These are phyloP conservation scores for Cutaneotrichosporon cutaneum DNA, from an alignment of 1,284 basidiomycete genomes.

Conservation along the genomic window DNA sequence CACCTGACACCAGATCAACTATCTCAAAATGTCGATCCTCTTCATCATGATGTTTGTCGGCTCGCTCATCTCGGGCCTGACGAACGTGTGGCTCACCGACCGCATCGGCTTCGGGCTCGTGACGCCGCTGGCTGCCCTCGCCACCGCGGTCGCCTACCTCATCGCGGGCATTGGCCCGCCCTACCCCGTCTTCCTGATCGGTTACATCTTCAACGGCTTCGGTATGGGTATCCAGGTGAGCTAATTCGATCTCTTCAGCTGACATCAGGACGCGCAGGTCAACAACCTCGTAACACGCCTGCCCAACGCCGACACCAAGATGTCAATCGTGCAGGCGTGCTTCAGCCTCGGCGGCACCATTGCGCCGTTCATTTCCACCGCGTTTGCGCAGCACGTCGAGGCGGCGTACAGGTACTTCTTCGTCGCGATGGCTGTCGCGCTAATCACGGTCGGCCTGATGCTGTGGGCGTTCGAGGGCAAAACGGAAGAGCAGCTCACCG, in stretches of 20 bases:
- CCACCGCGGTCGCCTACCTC: constrained; percentile 11
- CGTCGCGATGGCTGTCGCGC: constrained; percentile 20
- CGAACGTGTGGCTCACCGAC: constrained; percentile 61
- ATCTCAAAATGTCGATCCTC: constrained; percentile 23
- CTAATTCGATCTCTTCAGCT: background rate
- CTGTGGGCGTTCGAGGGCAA: constrained; percentile 22
- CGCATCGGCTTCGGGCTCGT: constrained; percentile 64
- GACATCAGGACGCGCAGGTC: constrained; percentile 22
- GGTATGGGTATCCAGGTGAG: constrained; percentile 16
- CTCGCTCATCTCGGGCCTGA: constrained; percentile 12
- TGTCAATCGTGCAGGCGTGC: constrained; percentile 27
- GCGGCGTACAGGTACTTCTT: constrained; percentile 22
- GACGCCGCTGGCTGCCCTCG: constrained; percentile 17
- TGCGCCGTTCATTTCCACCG: constrained; percentile 64
- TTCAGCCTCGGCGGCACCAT: constrained; percentile 61
- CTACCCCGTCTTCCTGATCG: constrained; percentile 18
- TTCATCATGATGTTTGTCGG: constrained; percentile 19
- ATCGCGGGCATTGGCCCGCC: constrained; percentile 18
- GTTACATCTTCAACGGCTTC: constrained; percentile 20
- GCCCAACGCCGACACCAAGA: constrained; percentile 21
- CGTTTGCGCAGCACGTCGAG: constrained; percentile 54
- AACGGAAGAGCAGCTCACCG: constrained; percentile 26
- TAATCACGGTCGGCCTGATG: constrained; percentile 13
- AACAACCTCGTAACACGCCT: constrained; percentile 27
- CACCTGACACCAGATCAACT: constrained; percentile 21